A percentile compares a stretch with the other conserved stretches of the same genome.
These are phyloP conservation scores for Termitomyces heimii DNA, from an alignment of 768 basidiomycete species.

Conservation along the genomic window DNA sequence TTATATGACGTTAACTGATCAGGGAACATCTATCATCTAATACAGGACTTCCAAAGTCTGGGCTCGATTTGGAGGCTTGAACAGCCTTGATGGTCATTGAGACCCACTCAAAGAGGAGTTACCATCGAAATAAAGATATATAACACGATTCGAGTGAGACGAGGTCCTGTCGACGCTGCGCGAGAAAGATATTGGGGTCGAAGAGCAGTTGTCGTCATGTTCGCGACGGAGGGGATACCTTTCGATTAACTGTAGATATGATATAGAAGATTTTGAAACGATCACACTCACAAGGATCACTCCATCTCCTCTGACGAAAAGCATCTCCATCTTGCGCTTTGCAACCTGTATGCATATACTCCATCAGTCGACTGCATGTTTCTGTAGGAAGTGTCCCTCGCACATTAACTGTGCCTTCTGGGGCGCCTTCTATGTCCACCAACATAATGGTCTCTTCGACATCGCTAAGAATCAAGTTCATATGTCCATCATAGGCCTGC, in stretches of 20 bases:
- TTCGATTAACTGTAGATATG: slow-evolving; percentile 8
- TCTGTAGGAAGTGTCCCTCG: slow-evolving; percentile 10
- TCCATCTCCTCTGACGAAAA: slow-evolving; percentile 96
- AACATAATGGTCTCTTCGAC: slow-evolving; percentile 97
- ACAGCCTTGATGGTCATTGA: neutral
- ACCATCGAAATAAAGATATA: slow-evolving; percentile 3
- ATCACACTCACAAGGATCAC: slow-evolving; percentile 77
- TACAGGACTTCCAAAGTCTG: neutral
- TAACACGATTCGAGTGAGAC: neutral
- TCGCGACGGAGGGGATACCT: slow-evolving; percentile 82
- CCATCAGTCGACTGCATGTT: neutral
- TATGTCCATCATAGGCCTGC: slow-evolving; percentile 99
- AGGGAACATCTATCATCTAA: neutral
- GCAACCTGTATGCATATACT: slow-evolving; percentile 52
- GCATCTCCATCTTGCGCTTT: slow-evolving; percentile 94
- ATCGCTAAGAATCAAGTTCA: slow-evolving; percentile 97
- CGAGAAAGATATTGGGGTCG: slow-evolving; percentile 17
- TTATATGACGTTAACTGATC: neutral
- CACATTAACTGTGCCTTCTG: slow-evolving; percentile 64
- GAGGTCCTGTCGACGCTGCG: slow-evolving; percentile 7
- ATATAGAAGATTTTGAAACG: neutral
- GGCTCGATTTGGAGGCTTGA: neutral
- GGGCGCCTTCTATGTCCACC: slow-evolving; percentile 77
- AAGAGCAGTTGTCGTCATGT: slow-evolving; percentile 31
- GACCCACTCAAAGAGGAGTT: neutral